phyloP scores from a whole-genome alignment of 148 eudicot genomes.

The Rhododendron henanense region DNA sequence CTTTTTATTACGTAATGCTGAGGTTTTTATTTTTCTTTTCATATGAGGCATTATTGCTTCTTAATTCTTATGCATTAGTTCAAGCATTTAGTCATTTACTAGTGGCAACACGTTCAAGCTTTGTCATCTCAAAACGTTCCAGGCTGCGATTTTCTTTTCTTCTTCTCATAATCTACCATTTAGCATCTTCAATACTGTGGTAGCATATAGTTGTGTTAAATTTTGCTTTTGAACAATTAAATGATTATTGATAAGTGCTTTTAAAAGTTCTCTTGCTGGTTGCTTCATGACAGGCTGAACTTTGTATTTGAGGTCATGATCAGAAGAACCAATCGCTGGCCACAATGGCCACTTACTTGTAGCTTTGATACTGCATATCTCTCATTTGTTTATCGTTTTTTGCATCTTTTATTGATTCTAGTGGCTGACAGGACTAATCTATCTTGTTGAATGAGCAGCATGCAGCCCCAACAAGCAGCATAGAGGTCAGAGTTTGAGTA shows the following conservation, averaged over 20 bases:
- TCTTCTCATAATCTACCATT: background rate
- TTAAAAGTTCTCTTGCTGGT: background rate
- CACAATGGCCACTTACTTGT: background rate
- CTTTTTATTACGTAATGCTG: background rate
- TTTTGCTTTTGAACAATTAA: background rate
- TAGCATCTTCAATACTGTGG: background rate
- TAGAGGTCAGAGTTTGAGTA: slow-evolving; percentile 55
- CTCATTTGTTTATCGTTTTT: slow-evolving; percentile 5
- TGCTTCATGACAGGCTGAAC: slow-evolving; percentile 1
- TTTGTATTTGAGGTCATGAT: background rate
- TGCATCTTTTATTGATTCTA: slow-evolving; percentile 52
- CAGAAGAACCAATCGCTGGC: background rate
- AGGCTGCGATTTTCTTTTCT: background rate
- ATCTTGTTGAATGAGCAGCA: slow-evolving; percentile 72
- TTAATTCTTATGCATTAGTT: background rate
- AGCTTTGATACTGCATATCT: background rate
- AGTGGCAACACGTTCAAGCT: background rate
- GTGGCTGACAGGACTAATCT: slow-evolving; percentile 70
- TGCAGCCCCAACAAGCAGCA: slow-evolving; percentile 31
- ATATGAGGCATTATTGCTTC: background rate
- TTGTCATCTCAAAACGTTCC: background rate
- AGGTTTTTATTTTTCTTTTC: background rate
- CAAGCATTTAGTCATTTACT: background rate
- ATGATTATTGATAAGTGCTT: background rate
- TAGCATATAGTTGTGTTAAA: background rate